These are phyloP conservation scores for Allium sativum DNA, from an alignment of 106 monocot species.

Conservation along the genomic window DNA sequence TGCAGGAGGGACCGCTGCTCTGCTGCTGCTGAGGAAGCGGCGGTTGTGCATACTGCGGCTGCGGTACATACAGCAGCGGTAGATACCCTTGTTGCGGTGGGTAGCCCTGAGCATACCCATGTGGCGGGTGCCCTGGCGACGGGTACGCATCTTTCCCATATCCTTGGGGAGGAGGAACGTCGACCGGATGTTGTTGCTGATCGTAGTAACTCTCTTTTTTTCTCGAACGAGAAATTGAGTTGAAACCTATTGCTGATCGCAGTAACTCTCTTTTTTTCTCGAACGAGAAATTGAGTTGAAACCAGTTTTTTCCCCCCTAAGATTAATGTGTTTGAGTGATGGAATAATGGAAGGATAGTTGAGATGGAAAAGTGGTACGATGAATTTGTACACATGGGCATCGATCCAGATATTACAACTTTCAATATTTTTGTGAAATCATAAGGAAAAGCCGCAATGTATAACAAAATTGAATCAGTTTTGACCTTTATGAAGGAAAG, in stretches of 20 bases:
- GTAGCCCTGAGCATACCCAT: constrained; percentile 27
- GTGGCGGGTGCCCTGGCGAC: constrained; percentile 33
- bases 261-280: no score
- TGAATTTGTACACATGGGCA: constrained; percentile 74
- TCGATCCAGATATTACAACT: constrained; percentile 67
- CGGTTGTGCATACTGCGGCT: constrained; percentile 28
- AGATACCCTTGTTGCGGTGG: constrained; percentile 14
- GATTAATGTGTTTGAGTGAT: no score
- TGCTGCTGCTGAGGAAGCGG: constrained; percentile 31
- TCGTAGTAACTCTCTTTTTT: constrained; percentile 37
- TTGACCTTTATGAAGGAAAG: constrained; percentile 73
- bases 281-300: no score
- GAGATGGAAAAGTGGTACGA: constrained; percentile 79
- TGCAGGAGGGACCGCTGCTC: constrained; percentile 36
- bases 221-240: no score
- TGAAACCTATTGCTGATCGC: no score
- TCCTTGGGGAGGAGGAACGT: constrained; percentile 58
- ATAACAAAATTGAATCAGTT: constrained; percentile 52
- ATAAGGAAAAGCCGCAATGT: constrained; percentile 52
- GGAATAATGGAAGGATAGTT: constrained; percentile 29
- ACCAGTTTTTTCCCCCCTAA: no score
- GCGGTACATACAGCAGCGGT: constrained; percentile 15
- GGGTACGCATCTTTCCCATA: constrained; percentile 24
- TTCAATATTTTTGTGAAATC: constrained; percentile 90
- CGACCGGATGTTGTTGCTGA: constrained; percentile 50